These are phyloP conservation scores for Kockovaella imperatae DNA, from an alignment of 768 basidiomycete genomes.

Conservation along the genomic window DNA sequence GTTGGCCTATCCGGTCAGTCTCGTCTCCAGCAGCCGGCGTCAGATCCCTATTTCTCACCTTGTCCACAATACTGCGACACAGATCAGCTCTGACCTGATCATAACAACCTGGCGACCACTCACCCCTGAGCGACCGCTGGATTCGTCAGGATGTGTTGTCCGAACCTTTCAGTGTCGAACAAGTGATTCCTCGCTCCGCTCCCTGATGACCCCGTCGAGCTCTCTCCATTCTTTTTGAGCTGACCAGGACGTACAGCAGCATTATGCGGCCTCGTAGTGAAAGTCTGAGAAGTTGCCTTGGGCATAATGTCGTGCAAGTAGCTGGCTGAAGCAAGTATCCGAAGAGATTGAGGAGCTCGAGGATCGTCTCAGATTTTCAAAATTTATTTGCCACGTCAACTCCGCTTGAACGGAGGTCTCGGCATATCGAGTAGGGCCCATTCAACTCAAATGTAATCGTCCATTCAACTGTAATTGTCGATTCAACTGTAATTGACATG, in stretches of 20 bases:
- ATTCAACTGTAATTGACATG: too few species aligned
- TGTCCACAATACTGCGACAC: conserved; percentile 6
- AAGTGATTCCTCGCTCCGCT: conserved; percentile 37
- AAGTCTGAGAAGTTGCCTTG: conserved; percentile 40
- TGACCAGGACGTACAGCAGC: conserved; percentile 24
- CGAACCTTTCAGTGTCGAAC: conserved; percentile 82
- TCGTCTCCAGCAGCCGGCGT: not conserved
- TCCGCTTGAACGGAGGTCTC: too few species aligned
- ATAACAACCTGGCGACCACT: conserved; percentile 14
- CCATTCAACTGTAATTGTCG: too few species aligned
- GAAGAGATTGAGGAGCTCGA: too few species aligned
- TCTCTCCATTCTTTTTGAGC: conserved; percentile 31
- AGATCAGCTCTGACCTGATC: not conserved
- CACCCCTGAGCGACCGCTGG: conserved; percentile 83
- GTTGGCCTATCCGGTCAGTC: conserved; percentile 59
- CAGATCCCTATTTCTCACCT: not conserved
- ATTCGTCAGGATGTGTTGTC: conserved; percentile 96
- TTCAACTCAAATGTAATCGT: too few species aligned
- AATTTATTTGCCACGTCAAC: too few species aligned
- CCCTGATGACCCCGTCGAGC: conserved; percentile 8
- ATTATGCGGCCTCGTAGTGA: conserved; percentile 25
- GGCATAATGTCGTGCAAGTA: conserved; percentile 25
- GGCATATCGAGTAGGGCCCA: too few species aligned
- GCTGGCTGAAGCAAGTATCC: too few species aligned
- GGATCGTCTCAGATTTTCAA: too few species aligned